phyloP scores from a whole-genome alignment of 257 asterid genomes.

The Solanum ossicruentum region DNA sequence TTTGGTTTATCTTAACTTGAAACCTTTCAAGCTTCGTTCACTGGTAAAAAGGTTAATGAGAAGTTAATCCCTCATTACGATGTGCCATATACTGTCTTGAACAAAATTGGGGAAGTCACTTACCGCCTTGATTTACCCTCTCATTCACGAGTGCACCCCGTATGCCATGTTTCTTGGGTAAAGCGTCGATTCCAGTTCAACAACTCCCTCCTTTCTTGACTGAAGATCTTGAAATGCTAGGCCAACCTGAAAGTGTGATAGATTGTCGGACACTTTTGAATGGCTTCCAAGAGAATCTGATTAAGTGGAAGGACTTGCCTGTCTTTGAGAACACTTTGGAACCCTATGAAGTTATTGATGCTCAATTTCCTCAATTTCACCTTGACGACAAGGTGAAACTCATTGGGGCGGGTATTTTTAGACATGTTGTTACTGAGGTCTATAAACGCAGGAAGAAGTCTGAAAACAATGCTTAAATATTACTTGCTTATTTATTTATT shows the following conservation, averaged over 20 bases:
- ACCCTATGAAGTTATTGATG: neutral
- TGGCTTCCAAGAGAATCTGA: neutral
- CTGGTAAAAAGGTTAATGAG: neutral
- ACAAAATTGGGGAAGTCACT: neutral
- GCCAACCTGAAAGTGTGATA: neutral
- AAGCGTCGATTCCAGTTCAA: neutral
- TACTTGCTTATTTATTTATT: neutral
- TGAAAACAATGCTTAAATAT: neutral
- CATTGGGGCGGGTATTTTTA: neutral
- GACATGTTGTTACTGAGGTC: neutral
- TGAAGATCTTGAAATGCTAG: neutral
- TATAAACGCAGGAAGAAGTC: neutral
- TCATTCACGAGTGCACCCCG: neutral
- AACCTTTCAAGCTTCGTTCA: neutral
- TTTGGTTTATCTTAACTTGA: neutral
- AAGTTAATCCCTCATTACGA: neutral
- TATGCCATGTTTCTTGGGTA: neutral
- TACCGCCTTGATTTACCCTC: neutral
- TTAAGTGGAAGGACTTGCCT: neutral
- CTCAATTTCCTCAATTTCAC: neutral
- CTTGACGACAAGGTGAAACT: constrained; percentile 1
- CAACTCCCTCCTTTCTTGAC: neutral
- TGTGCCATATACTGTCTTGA: neutral
- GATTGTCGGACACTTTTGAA: neutral
- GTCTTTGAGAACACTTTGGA: neutral